phyloP scores from a whole-genome alignment of 495 filamentous ascomycete genomes.

The Penicillium nucicola region DNA sequence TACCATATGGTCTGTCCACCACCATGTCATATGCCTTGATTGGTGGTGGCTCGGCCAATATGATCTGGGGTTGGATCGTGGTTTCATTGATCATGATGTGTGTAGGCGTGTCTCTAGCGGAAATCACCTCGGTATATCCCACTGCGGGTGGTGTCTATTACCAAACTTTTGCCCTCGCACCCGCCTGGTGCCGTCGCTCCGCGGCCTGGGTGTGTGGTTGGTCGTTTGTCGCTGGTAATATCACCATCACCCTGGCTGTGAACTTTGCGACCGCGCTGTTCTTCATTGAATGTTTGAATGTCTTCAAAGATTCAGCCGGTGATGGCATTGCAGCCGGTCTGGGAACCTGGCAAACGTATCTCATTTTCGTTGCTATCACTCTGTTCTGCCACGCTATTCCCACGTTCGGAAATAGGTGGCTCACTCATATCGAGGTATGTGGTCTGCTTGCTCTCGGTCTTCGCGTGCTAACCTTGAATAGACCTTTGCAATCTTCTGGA shows the following conservation, averaged over 20 bases:
- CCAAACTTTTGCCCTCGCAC: conserved; percentile 57
- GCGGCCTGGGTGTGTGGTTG: conserved; percentile 68
- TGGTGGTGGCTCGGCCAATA: conserved; percentile 54
- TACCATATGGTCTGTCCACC: conserved; percentile 58
- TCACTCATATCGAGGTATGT: conserved; percentile 43
- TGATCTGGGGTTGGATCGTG: conserved; percentile 60
- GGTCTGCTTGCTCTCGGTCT: too few species aligned
- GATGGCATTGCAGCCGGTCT: conserved; percentile 18
- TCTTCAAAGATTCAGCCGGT: conserved; percentile 39
- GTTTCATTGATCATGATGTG: conserved; percentile 61
- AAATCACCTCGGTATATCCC: conserved; percentile 63
- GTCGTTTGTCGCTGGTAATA: conserved; percentile 66
- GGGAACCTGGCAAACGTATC: conserved; percentile 42
- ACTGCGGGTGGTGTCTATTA: conserved; percentile 62
- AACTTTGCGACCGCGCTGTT: conserved; percentile 25
- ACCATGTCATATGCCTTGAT: conserved; percentile 59
- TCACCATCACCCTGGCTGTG: conserved; percentile 40
- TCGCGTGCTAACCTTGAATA: conserved; percentile 29
- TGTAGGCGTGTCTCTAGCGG: conserved; percentile 60
- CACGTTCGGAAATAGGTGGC: conserved; percentile 22
- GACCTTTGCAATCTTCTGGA: conserved; percentile 61
- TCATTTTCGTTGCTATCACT: conserved; percentile 59
- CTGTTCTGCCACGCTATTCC: conserved; percentile 31
- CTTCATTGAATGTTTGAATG: conserved; percentile 22
- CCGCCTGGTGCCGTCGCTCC: conserved; percentile 49